Evolutionary conservation across 169 alveolate species (phyloP).

Genomic region (Cardiosporidium cionae): DNA sequence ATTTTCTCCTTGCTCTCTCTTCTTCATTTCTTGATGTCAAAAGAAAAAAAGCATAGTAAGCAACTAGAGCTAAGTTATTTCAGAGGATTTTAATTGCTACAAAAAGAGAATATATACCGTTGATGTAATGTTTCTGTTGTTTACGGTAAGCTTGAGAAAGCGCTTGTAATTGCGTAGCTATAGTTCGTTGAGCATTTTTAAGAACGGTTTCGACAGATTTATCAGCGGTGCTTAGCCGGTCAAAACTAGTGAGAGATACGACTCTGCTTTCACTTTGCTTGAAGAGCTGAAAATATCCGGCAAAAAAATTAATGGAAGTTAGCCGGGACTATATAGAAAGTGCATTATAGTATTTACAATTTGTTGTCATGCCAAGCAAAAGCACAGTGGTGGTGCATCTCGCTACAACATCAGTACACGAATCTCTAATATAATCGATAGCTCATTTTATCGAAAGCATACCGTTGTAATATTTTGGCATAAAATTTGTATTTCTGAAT

Average conservation of each 20-base stretch:
- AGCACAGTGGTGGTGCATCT: neutral
- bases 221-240: neutral
- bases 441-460: neutral
- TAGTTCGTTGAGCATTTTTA: conserved; percentile 22
- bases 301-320: neutral
- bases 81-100: no score
- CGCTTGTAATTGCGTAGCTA: conserved; percentile 34
- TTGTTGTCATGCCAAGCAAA: neutral
- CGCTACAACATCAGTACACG: neutral
- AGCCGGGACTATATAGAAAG: neutral
- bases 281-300: conserved; percentile 21
- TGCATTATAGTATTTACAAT: neutral
- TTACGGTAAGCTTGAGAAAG: conserved; percentile 13
- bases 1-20: no score
- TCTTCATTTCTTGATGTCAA: no score
- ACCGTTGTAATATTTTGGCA: conserved; percentile 10
- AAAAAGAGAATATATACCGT: conserved; percentile 13
- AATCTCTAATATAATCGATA: neutral
- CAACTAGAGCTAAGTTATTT: no score
- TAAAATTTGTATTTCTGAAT: conserved; percentile 9
- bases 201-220: conserved; percentile 7
- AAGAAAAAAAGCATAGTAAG: no score
- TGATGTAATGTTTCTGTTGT: conserved; percentile 29
- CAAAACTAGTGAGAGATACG: neutral
- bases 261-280: neutral